Base-by-base conservation (phyloP, 129 eudicot species). In the Chrysanthemum seticuspe region DNA sequence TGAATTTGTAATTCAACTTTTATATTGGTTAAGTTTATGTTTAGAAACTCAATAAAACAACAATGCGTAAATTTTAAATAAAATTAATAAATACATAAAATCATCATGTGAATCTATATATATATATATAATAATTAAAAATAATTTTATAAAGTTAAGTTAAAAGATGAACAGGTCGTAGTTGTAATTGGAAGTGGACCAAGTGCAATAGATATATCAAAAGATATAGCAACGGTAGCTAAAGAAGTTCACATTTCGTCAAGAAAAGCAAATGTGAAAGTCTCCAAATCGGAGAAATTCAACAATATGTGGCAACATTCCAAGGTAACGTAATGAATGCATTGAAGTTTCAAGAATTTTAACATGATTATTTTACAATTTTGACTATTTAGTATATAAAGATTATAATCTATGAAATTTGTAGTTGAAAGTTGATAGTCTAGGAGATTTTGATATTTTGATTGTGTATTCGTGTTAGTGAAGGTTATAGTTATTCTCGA, bases 211-310 rank as follows among this genome's bases (percentile, higher is more conserved):
- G 93, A 87, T 56, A 77, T 85, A 45, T 76, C 83, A 1, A 60
- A 23, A 31, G 96, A 90, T 12, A 79, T 90, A 59, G 79, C 87
- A 13, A 63, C 13, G 13, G 88, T 87, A 16, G 91, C 93, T 8
- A 87, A 85, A 79, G 79, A 90, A 69, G 96, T 90, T 79, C 91
- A 90, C 65, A 72, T 83, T 13, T 80, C 88, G 6, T 79, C 85
- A 40, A 85, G 88, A 77, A 45, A 82, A 13, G 79, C 84, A 4
- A 9, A 73, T 18, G 52, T 65, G 36, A 57, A 73, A 49, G 25
- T 77, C 58, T 50, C 76, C 12, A 79, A 76, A 62, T 71, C 71
- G n/a, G 80, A 67, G 36, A 67, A 18, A 27, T 69, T 67, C 27
- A 34, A 71, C 53, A 89, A 89, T 62, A 18, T 85, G 10, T 78